Evolutionary conservation across 768 basidiomycete species (phyloP), one percentile per base, ranked within the genome.

Genomic region (Podaxis pistillaris): DNA sequence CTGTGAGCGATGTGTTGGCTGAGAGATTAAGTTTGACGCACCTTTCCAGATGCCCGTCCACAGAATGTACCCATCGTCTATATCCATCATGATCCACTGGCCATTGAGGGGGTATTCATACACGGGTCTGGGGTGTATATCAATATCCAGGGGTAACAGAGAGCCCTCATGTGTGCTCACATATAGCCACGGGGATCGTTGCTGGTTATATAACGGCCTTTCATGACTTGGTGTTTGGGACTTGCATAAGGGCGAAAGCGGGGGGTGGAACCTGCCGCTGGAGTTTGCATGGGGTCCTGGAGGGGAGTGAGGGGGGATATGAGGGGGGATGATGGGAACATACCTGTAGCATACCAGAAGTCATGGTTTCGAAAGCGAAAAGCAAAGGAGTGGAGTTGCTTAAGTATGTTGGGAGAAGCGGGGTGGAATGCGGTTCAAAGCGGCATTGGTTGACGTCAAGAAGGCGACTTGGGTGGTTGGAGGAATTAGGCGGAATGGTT

Each of bases 1-100:
- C 11, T 22, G 33, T 56, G 33, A 53, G 19, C 17, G 37, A 19
- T 38, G 36, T 11, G 36, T 15, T 8, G 47, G 15, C 1, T 11
- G 0, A 7, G 4, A 44, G 13, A 6, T 38, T 36, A 65, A 55
- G 44, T n/a, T 26, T 49, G 28, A 62, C 78, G 64, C 63, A 92
- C 92, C 93, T 82, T 95, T 95, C 93, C 93, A 95, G 58, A 95
- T 95, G 9, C 92, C 91, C 1, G 94, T 95, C 93, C 93, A 95
- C 17, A 94, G 79, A 62, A 95, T 88, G 72, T 93, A 94, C 2
- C 93, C 93, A 71, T 94, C 93, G 72, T 95, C 93, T 70, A 92
- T 90, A 77, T 95, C 93, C 85, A 94, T 93, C 93, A 95, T 94
- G 69, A 95, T 91, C 90, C 92, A 93, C 70, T 94, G 92, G 22